A percentile compares a stretch with the other conserved stretches of the same genome.
phyloP scores from a whole-genome alignment of 1,139 yeast genomes.

The Kodamaea fungicola region DNA sequence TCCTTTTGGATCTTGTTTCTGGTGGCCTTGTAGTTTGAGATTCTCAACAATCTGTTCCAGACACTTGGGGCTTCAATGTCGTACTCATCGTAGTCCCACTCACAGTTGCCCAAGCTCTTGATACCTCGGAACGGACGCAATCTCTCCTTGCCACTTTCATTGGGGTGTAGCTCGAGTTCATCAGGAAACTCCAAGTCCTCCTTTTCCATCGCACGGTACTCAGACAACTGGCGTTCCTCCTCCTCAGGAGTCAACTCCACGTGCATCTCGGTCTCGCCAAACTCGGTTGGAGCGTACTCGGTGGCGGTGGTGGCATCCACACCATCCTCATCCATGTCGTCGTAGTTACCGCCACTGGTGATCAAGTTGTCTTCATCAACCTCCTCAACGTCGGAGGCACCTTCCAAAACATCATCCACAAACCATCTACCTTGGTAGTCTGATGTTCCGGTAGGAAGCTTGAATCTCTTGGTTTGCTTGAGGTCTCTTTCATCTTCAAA shows the following conservation, averaged over 20 bases:
- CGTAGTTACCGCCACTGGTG: conserved; percentile 19
- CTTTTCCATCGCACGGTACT: conserved; percentile 64
- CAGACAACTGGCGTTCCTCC: conserved; percentile 71
- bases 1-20: conserved; percentile 68
- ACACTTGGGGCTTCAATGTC: conserved; percentile 74
- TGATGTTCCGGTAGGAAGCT: conserved; percentile 83
- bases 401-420: conserved; percentile 52
- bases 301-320: conserved; percentile 20
- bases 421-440: conserved; percentile 95
- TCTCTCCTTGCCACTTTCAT: conserved; percentile 70
- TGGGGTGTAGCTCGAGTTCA: conserved; percentile 81
- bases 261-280: conserved; percentile 56
- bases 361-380: conserved; percentile 29
- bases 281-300: conserved; percentile 43
- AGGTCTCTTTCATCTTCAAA: conserved; percentile 41
- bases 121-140: conserved; percentile 81
- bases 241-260: conserved; percentile 79
- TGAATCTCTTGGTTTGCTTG: conserved; percentile 23
- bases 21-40: conserved; percentile 76
- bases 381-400: conserved; percentile 52
- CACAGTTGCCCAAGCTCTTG: conserved; percentile 72
- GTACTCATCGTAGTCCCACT: conserved; percentile 84
- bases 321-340: conserved; percentile 34
- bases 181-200: conserved; percentile 96
- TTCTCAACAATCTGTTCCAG: conserved; percentile 73